Base-by-base conservation (phyloP, 78 protist species). In the Dictyostelium citrinum region DNA sequence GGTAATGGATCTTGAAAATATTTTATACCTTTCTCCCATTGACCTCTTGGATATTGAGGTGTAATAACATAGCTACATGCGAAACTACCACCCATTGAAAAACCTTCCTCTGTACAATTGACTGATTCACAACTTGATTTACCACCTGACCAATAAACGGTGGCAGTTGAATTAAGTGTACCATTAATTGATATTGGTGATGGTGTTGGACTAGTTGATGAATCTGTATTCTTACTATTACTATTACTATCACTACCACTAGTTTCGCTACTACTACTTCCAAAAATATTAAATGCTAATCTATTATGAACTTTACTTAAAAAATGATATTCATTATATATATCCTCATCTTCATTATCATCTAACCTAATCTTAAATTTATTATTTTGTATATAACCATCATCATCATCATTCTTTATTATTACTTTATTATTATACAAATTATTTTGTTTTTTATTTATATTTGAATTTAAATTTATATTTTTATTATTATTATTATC, bases 1-100 rank as follows among this genome's bases (percentile, higher is more conserved):
- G 92, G 92, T 68, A 85, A 29, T 1, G 92, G 83, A n/a, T 85
- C 83, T 17, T 27, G 3, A 41, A 76, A 85, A 16, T 22, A 27
- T 55, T 60, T 55, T 3, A 27, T 0, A n/a, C 91, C 91, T 37
- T 72, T 33, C 7, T 58, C 46, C 92, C 92, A 85, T 2, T 76
- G 31, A 29, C 92, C 92, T 12, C 74, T 11, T 11, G 49, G 14
- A 64, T 27, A 64, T 64, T 10, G 17, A 11, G 31, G 31, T 27
- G 72, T 11, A 64, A n/a, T 45, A 37, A 29, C 49, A 29, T 43
- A 29, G 22, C 71, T 29, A 49, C 81, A 70, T 29, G 80, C 81
- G 71, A 49, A n/a, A 64, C 33, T 27, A 27, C 27, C 72, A 64
- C 33, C 71, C 6, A 5, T 27, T 10, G 20, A n/a, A 24, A 64